Evolutionary conservation across 257 asterid species (phyloP), one percentile per base, ranked within the genome.

Genomic region (Cinchona pubescens): DNA sequence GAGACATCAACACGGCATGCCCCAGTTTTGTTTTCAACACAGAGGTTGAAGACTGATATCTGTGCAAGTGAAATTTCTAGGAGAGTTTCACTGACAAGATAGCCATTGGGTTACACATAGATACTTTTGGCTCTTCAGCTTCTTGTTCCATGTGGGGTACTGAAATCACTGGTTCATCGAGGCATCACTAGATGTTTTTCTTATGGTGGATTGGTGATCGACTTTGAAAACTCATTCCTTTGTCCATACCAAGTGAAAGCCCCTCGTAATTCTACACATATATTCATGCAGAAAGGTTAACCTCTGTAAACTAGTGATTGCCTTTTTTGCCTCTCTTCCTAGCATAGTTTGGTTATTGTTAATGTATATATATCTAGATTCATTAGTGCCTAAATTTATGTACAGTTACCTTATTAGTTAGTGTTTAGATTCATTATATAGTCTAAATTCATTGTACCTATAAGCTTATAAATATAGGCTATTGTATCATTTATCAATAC

Each of bases 21-120:
- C 96, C 97, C 29, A 87, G 95, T 78, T 92, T 92, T 75, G 81
- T 88, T 59, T 90, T 88, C 79, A 82, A 90, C 72, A 83, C 97
- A 4, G 89, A 81, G 88, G 89, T 84, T 43, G 93, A 90, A 73
- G 95, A 92, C 77, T 85, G 83, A 82, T 76, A 56, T n/a, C n/a
- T 67, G 21, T 73, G 49, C 10, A 12, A 64, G 25, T 38, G 14
- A 25, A 45, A 73, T 37, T 15, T 2, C 5, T 15, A 55, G 14
- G 2, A 43, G 32, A 37, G 55, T 35, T 53, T 25, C 48, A 46
- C 25, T 18, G 32, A 18, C 75, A 6, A n/a, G 70, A 14, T 70
- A 7, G 10, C 25, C 48, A 6, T 3, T 14, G 35, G 37, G 38
- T n/a, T n/a, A 46, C 29, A 25, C 18, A 5, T 30, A n/a, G 38